Percentiles rank a stretch among this genome's conserved stretches.
phyloP scores from a whole-genome alignment of 2,329 filamentous ascomycete genomes.

The Coniochaeta sp. region DNA sequence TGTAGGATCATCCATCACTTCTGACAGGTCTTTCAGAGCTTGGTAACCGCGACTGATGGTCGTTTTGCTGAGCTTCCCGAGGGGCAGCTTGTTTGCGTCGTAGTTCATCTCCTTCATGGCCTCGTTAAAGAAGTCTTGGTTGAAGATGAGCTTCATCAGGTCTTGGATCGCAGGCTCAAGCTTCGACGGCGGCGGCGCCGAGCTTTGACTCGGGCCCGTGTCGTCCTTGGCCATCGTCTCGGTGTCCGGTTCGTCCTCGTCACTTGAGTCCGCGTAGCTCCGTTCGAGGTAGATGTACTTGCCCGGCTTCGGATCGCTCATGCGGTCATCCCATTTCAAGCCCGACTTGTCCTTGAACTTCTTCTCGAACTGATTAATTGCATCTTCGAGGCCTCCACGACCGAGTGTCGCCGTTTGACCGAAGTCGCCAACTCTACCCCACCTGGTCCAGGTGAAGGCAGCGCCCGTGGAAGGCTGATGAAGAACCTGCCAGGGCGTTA shows the following conservation, averaged over 20 bases:
- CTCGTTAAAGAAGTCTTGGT: conserved; percentile 61
- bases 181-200: conserved; percentile 39
- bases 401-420: conserved; percentile 42
- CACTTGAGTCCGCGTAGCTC: conserved; percentile 64
- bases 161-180: conserved; percentile 54
- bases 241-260: conserved; percentile 38
- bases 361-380: conserved; percentile 45
- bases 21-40: conserved; percentile 66
- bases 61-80: conserved; percentile 76
- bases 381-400: conserved; percentile 30
- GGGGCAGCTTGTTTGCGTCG: conserved; percentile 67
- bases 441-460: conserved; percentile 66
- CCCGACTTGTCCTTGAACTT: conserved; percentile 60
- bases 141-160: conserved; percentile 78
- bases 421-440: conserved; percentile 66
- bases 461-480: conserved; percentile 23
- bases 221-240: conserved; percentile 16
- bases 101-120: conserved; percentile 64
- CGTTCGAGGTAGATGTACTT: conserved; percentile 78
- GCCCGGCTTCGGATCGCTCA: conserved; percentile 49
- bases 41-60: conserved; percentile 72
- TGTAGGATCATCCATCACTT: conserved; percentile 48
- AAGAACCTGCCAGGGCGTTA: conserved; percentile 29
- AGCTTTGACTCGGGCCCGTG: conserved; percentile 22
- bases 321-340: conserved; percentile 45